Evolutionary conservation across 1,139 yeast genomes (phyloP), one percentile per base, ranked within the genome.

Genomic region (Yamadazyma triangularis): DNA sequence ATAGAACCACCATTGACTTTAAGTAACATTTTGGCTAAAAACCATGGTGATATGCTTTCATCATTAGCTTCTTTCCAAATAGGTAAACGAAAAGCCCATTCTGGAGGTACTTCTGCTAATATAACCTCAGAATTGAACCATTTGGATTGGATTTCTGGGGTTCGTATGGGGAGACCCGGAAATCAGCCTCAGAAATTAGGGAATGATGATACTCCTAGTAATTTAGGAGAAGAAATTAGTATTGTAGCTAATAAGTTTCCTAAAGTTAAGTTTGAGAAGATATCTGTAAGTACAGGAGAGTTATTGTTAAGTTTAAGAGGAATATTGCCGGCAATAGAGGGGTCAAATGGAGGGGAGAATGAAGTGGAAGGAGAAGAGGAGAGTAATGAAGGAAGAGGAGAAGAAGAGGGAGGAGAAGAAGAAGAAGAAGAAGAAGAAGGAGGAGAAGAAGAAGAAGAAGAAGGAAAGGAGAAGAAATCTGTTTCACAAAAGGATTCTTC

Each of bases 131-230:
- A 74, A 36, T 56, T 75, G 23, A 79, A 79, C 42, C 96, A 89
- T 50, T 62, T 91, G 38, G 79, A 82, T 42, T 91, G 98, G 98
- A 81, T 91, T 25, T 81, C 96, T 0, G 97, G 97, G 28, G 95
- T 91, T 5, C 67, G 91, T 33, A 77, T 76, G 60, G 93, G 93
- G 0, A 64, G 73, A 29, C 58, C 73, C 3, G 87, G 87, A 1
- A 47, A 38, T 27, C 34, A 33, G 15, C 28, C 32, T 8, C 48
- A 47, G 14, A 45, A 44, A 4, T 33, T 49, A 8, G 42, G 44
- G 21, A 18, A 18, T 9, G 76, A 64, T 37, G 73, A 63, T 39
- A 70, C 66, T 20, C 88, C 82, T 2, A 73, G 79, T 12, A 86
- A 85, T 47, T 57, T 89, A 14, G 96, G 95, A 4, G 96, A 88